Percentiles rank a stretch among this genome's conserved stretches.
Evolutionary conservation across 2,329 filamentous ascomycete genomes (phyloP).

Genomic region (Pseudogymnoascus destructans): DNA sequence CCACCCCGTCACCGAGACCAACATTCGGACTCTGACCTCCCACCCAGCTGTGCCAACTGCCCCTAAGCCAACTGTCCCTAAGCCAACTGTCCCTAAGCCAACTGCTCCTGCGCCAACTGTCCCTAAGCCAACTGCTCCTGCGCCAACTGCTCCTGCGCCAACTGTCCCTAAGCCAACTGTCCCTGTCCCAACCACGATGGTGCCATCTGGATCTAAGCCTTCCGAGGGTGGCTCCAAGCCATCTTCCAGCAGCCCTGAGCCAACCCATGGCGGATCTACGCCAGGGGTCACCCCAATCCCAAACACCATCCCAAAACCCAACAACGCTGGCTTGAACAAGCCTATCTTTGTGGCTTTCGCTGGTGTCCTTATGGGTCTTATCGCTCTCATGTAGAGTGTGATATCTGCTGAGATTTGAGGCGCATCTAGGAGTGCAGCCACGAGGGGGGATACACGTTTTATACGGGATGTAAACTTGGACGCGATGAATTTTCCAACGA

Average conservation of each 20-base stretch:
- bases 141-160: slow-evolving; percentile 16
- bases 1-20: slow-evolving; percentile 10
- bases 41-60: neutral
- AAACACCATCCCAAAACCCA: slow-evolving; percentile 10
- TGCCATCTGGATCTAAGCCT: slow-evolving; percentile 11
- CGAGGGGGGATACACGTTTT: neutral
- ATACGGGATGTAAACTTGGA: neutral
- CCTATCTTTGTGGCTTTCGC: slow-evolving; percentile 19
- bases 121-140: slow-evolving; percentile 16
- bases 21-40: slow-evolving; percentile 15
- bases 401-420: neutral
- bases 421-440: neutral
- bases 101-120: slow-evolving; percentile 12
- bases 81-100: slow-evolving; percentile 17
- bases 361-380: slow-evolving; percentile 20
- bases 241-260: neutral
- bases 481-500: neutral
- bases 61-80: neutral
- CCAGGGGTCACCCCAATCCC: neutral
- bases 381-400: slow-evolving; percentile 16
- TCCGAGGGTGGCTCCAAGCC: no score
- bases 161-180: slow-evolving; percentile 19
- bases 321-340: slow-evolving; percentile 18
- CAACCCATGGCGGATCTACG: neutral
- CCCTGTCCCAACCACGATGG: slow-evolving; percentile 17